Conservation (phyloP, 179 eudicot genomes). For the Nepenthes alata region DNA sequence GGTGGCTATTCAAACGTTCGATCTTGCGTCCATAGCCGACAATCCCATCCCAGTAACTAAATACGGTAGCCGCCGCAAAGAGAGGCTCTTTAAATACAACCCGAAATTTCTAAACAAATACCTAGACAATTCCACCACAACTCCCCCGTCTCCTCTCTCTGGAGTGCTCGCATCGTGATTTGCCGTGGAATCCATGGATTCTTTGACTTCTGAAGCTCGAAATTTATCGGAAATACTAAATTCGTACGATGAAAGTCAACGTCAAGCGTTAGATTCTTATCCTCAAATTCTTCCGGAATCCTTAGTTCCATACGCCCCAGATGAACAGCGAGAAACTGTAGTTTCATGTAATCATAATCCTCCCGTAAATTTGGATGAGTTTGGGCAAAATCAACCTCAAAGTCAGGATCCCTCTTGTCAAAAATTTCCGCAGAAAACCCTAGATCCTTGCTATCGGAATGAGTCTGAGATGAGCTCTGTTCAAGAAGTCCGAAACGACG, state of each 20-base stretch:
- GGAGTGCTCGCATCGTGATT: no score
- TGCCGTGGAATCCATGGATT: not conserved
- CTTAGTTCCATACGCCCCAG: conserved; percentile 15
- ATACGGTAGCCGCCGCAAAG: no score
- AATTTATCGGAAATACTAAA: not conserved
- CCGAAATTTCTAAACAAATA: no score
- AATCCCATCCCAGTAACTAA: no score
- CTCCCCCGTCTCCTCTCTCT: no score
- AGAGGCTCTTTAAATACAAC: no score
- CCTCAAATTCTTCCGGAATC: conserved; percentile 17
- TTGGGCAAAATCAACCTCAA: not conserved
- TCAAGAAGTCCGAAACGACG: not conserved
- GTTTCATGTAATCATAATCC: not conserved
- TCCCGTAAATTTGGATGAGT: not conserved
- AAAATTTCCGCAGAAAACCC: conserved; percentile 10
- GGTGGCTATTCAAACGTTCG: no score
- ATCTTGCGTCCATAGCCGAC: no score
- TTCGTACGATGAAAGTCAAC: not conserved
- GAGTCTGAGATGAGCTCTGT: not conserved
- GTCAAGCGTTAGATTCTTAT: not conserved
- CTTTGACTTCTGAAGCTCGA: not conserved
- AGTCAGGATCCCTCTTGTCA: not conserved
- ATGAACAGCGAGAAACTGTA: not conserved
- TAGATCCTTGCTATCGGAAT: conserved; percentile 4
- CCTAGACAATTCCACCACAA: no score